Evolutionary conservation across 2,329 filamentous ascomycete genomes (phyloP).

Genomic region (Aspergillus ochraceus): DNA sequence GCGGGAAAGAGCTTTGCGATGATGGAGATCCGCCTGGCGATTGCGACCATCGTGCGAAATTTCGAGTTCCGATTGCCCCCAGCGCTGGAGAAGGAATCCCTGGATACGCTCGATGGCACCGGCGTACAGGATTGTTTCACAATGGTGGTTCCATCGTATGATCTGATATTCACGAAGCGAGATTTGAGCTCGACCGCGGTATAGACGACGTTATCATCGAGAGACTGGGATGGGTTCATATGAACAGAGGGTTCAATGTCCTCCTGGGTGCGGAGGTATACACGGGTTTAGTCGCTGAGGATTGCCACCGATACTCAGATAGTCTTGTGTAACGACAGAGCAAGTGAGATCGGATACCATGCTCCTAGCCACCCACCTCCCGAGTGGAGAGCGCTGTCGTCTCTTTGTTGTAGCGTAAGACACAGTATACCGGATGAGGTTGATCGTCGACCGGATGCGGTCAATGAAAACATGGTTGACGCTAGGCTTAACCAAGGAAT

Average conservation of each 20-base stretch:
- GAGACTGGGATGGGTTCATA: neutral
- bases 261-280: neutral
- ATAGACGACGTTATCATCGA: neutral
- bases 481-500: slow-evolving; percentile 18
- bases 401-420: neutral
- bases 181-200: neutral
- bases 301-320: neutral
- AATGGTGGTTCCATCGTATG: slow-evolving; percentile 7
- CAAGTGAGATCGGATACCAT: neutral
- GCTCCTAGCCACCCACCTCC: too few species aligned
- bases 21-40: slow-evolving; percentile 13
- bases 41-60: slow-evolving; percentile 8
- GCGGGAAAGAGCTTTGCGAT: slow-evolving; percentile 10
- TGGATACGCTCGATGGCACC: slow-evolving; percentile 6
- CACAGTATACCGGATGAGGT: neutral
- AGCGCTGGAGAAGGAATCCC: neutral
- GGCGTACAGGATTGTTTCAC: slow-evolving; percentile 11
- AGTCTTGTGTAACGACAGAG: neutral
- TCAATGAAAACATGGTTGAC: slow-evolving; percentile 17
- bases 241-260: neutral
- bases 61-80: slow-evolving; percentile 11
- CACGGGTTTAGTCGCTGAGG: neutral
- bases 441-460: slow-evolving; percentile 19
- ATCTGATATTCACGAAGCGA: slow-evolving; percentile 8
- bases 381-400: neutral